Percentiles rank a stretch among this genome's conserved stretches.
Conservation (phyloP, 176 grass and related monocot species). For the Eragrostis nindensis region DNA sequence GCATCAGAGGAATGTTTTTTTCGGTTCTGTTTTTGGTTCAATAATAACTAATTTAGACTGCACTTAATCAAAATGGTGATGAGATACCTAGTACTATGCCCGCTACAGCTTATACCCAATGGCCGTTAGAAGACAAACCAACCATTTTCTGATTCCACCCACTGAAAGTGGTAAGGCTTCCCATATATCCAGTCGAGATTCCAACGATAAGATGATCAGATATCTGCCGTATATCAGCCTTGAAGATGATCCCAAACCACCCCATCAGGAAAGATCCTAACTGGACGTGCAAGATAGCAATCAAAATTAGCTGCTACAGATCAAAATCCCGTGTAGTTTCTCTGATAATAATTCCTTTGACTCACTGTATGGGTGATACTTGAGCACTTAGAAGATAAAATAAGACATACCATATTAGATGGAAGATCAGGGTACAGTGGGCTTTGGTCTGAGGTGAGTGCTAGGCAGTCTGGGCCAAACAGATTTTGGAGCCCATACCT, state of each 20-base stretch:
- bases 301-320: conserved; percentile 12
- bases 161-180: conserved; percentile 94
- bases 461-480: conserved; percentile 70
- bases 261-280: conserved; percentile 97
- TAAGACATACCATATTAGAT: conserved; percentile 76
- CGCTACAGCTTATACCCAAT: conserved; percentile 76
- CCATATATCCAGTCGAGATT: conserved; percentile 81
- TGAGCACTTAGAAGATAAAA: conserved; percentile 24
- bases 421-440: conserved; percentile 89
- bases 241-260: conserved; percentile 95
- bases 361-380: conserved; percentile 15
- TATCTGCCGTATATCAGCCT: conserved; percentile 71
- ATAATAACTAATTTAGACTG: conserved; percentile 9
- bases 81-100: conserved; percentile 81
- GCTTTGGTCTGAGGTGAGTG: conserved; percentile 72
- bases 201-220: conserved; percentile 84
- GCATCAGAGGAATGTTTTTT: conserved; percentile 13
- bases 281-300: conserved; percentile 50
- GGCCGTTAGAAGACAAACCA: conserved; percentile 75
- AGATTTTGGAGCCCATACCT: conserved; percentile 87
- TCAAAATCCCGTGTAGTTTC: neutral
- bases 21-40: neutral
- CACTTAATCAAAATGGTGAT: conserved; percentile 14
- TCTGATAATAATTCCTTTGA: conserved; percentile 13
- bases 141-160: conserved; percentile 95